Evolutionary conservation across 805 yeast species (phyloP).

Genomic region (Cyberlindnera euphorbiae): DNA sequence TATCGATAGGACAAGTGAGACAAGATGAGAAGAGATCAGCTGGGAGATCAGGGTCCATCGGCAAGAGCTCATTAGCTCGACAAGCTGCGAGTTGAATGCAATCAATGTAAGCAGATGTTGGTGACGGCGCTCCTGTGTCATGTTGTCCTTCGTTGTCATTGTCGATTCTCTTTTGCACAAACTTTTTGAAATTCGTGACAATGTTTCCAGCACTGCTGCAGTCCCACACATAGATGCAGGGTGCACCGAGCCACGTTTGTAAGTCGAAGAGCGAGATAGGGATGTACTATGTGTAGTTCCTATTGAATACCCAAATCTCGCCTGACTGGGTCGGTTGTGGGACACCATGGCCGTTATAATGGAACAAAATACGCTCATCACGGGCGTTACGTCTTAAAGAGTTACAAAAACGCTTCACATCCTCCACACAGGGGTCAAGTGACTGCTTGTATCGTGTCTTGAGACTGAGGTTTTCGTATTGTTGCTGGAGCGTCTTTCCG

Average conservation of each 20-base stretch:
- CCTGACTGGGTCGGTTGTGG: slow-evolving; percentile 96
- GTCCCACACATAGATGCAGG: slow-evolving; percentile 91
- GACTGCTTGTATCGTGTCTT: slow-evolving; percentile 88
- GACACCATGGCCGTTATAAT: slow-evolving; percentile 97
- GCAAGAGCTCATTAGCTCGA: slow-evolving; percentile 74
- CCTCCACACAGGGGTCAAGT: slow-evolving; percentile 93
- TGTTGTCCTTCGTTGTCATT: slow-evolving; percentile 66
- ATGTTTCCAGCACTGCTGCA: slow-evolving; percentile 94
- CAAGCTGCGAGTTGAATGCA: slow-evolving; percentile 95
- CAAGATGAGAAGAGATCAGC: slow-evolving; percentile 96
- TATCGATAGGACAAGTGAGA: slow-evolving; percentile 91
- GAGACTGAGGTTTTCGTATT: slow-evolving; percentile 83
- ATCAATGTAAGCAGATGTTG: slow-evolving; percentile 57
- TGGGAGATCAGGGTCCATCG: slow-evolving; percentile 91
- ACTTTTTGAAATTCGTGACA: slow-evolving; percentile 80
- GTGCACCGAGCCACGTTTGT: slow-evolving; percentile 97
- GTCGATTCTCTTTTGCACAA: slow-evolving; percentile 83
- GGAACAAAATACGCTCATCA: slow-evolving; percentile 89
- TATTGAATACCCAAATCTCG: slow-evolving; percentile 96
- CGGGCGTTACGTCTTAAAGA: slow-evolving; percentile 85
- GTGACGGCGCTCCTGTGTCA: slow-evolving; percentile 38
- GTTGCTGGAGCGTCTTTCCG: slow-evolving; percentile 81
- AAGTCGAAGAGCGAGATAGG: slow-evolving; percentile 93
- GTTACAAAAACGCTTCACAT: slow-evolving; percentile 85
- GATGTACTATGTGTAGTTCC: slow-evolving; percentile 95